A percentile compares a stretch with the other conserved stretches of the same genome.
Conservation (phyloP, 2,329 filamentous ascomycete species). For the Orbilia blumenaviensis region DNA sequence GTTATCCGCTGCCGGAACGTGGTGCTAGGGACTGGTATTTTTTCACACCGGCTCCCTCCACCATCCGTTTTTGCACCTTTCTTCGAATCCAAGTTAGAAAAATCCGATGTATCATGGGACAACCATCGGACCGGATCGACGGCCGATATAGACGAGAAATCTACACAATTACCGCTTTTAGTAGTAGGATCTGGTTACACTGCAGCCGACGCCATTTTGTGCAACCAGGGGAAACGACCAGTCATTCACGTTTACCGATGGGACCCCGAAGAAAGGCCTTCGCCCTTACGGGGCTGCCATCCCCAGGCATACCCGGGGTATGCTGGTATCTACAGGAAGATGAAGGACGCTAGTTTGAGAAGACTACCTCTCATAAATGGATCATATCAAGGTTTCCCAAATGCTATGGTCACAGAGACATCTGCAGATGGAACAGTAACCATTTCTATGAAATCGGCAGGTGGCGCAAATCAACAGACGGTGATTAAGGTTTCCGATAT, state of each 20-base stretch:
- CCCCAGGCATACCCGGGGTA: conserved; percentile 72
- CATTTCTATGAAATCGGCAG: conserved; percentile 13
- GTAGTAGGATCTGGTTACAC: conserved; percentile 72
- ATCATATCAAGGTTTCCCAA: conserved; percentile 55
- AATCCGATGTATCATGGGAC: background rate
- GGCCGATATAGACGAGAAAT: conserved; percentile 4
- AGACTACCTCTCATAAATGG: conserved; percentile 34
- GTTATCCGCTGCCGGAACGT: conserved; percentile 67
- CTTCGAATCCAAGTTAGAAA: conserved; percentile 55
- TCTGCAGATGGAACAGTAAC: conserved; percentile 61
- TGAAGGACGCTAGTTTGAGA: conserved; percentile 66
- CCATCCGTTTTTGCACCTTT: conserved; percentile 65
- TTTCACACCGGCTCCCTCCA: conserved; percentile 67
- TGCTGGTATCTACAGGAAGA: conserved; percentile 69
- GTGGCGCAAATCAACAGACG: conserved; percentile 60
- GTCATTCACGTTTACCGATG: conserved; percentile 71
- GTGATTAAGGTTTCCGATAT: conserved; percentile 64
- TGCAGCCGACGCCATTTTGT: conserved; percentile 70
- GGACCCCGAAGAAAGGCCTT: conserved; percentile 67
- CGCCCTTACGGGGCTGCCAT: conserved; percentile 69
- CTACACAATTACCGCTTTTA: conserved; percentile 62
- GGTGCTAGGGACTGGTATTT: conserved; percentile 70
- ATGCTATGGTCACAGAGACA: conserved; percentile 58
- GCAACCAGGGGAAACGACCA: conserved; percentile 64
- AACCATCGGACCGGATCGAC: conserved; percentile 55